Conservation (phyloP, 2,329 filamentous ascomycete genomes). For the Botrytis squamosa region DNA sequence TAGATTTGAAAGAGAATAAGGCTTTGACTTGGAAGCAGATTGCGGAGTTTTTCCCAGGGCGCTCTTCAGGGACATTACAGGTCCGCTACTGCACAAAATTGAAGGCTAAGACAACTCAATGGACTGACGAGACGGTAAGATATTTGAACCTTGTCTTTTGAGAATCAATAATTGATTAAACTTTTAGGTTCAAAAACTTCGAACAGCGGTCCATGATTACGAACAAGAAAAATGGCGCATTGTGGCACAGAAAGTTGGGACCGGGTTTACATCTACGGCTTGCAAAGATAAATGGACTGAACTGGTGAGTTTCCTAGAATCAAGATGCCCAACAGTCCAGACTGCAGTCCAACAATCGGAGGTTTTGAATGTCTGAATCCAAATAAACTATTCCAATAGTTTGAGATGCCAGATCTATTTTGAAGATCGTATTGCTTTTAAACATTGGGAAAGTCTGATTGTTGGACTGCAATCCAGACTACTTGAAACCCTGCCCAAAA, state of each 20-base stretch:
- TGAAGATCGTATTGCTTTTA: not conserved
- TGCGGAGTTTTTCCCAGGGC: constrained; percentile 89
- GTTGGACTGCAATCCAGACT: not conserved
- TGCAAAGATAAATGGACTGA: constrained; percentile 64
- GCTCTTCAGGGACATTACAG: constrained; percentile 86
- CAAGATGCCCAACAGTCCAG: not conserved
- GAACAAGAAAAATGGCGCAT: constrained; percentile 93
- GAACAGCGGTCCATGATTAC: constrained; percentile 75
- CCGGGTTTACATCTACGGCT: constrained; percentile 81
- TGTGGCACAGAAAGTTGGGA: constrained; percentile 85
- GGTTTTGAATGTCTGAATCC: not conserved
- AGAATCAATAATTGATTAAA: constrained; percentile 29
- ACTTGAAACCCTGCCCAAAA: not conserved
- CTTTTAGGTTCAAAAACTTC: constrained; percentile 70
- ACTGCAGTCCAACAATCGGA: not conserved
- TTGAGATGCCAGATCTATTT: not conserved
- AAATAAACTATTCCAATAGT: not conserved
- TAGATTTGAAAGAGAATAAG: constrained; percentile 92
- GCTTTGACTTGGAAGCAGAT: constrained; percentile 97
- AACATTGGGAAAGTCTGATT: not conserved
- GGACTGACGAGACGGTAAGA: constrained; percentile 89
- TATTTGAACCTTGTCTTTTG: not conserved
- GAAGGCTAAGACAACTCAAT: constrained; percentile 89
- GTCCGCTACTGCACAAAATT: constrained; percentile 94
- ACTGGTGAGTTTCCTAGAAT: constrained; percentile 26